Base-by-base conservation (phyloP, 2,329 filamentous ascomycete species). In the Corinectria fuckeliana region DNA sequence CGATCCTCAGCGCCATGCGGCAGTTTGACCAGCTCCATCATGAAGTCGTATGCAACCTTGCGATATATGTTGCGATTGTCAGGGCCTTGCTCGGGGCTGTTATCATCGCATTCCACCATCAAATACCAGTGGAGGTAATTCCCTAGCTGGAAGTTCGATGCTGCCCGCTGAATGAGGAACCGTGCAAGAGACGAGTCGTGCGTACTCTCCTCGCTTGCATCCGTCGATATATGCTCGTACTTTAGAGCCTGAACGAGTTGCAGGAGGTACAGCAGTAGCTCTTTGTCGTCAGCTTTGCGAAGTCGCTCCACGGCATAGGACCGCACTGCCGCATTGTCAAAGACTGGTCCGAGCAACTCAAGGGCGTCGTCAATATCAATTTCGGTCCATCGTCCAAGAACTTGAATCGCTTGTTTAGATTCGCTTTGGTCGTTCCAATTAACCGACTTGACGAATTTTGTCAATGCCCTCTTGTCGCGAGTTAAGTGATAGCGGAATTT, bases 111-210 rank as follows among this genome's bases (percentile, higher is more conserved):
- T 77, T 99, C 96, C 1, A 99, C 95, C 88, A 97, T 97, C 2
- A 99, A 83, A 75, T 98, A 99, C 95, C 95, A 99, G 75, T 97
- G 92, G 53, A 99, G 87, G 77, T 96, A 97, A 73, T 96, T 99
- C 26, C 94, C 95, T 1, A 99, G 84, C 60, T 91, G 89, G 70
- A 97, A 91, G 71, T 96, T 98, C 62, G 89, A 88, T 13, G 91
- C 90, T 3, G 95, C 96, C 32, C 95, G 87, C 1, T 91, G 87
- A 56, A 99, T 95, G 3, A 99, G 82, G 72, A 99, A 99, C 21
- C 86, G 87, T 2, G 93, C 94, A 5, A 99, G 81, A 0, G 93
- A 97, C 0, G 93, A 97, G 69, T 95, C 90, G 45, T 87, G 84
- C 0, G 83, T 81, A 39, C 83, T 81, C 64, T 92, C 86, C 58